phyloP scores from a whole-genome alignment of 2,329 filamentous ascomycete species.

The Apiospora malaysiana region DNA sequence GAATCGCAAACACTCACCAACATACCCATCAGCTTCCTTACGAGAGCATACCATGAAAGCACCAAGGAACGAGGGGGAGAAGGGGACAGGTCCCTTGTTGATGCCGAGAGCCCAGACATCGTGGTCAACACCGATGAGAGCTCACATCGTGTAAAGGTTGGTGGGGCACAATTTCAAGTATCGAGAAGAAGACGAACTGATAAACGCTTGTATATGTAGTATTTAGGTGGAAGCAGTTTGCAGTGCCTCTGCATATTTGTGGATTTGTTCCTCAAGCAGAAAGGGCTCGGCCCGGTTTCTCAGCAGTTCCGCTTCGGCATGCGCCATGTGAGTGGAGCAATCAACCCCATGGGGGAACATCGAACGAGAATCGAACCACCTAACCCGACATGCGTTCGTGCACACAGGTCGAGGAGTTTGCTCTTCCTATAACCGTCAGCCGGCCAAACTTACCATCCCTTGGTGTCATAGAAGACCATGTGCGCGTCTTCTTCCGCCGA shows the following conservation, averaged over 20 bases:
- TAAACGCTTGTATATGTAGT: not conserved
- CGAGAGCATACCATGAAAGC: conserved; percentile 23
- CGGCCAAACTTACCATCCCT: conserved; percentile 27
- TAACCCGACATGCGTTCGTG: not conserved
- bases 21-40: not conserved
- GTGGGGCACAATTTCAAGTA: not conserved
- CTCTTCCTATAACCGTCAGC: conserved; percentile 26
- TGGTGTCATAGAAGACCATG: conserved; percentile 21
- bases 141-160: conserved; percentile 27
- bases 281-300: conserved; percentile 29
- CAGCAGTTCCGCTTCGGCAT: conserved; percentile 33
- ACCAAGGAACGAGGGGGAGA: conserved; percentile 9
- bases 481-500: conserved; percentile 29
- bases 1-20: too few relatives aligned
- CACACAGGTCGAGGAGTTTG: conserved; percentile 30
- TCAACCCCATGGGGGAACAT: not conserved
- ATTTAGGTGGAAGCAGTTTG: conserved; percentile 29
- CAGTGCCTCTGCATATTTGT: conserved; percentile 34
- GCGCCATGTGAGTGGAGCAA: conserved; percentile 23
- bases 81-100: not conserved
- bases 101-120: conserved; percentile 28
- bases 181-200: not conserved
- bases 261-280: conserved; percentile 31
- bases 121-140: conserved; percentile 35
- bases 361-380: not conserved